Evolutionary conservation across 768 basidiomycete species (phyloP), one percentile per base, ranked within the genome.

Genomic region (Suillus americanus): DNA sequence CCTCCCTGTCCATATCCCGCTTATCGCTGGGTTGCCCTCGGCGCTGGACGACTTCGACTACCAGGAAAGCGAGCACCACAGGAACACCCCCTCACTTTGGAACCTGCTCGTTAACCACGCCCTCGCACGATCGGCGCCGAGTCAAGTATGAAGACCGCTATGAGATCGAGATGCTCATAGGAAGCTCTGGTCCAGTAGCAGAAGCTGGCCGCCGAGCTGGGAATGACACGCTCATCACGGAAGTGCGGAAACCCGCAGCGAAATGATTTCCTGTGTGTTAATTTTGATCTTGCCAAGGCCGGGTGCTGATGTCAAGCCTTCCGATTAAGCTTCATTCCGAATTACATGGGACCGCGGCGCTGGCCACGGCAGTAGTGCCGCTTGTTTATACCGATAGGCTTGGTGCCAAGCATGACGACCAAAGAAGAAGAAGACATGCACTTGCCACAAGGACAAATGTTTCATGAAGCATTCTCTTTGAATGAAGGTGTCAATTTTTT

Each of bases 181-280:
- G n/a, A n/a, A n/a, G 43, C 43, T 43, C 43, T 14, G 38, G 16
- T 6, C 40, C 40, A n/a, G 10, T 45, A 13, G 5, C 23, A 14
- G 13, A 48, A 25, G 6, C 14, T 23, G 13, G 23, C 23, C 2
- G 46, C 46, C 5, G 2, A 48, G 23, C 46, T 14, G 13, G 23
- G 23, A 48, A 25, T 1, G 95, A 99, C 77, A 99, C 96, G 2
- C 83, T 99, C 62, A 81, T 95, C 18, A 99, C 96, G 0, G 88
- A 94, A 74, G 97, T 98, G 96, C 99, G 97, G 97, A 95, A 75
- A 95, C 97, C 70, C 92, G 90, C 4, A 77, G 84, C 66, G 97
- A 89, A 77, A 89, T 97, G 62, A 87, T 98, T 60, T 99, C 98
- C 75, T 81, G 94, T 97, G 70, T 74, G 93, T 84, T 12, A 25